A percentile compares a stretch with the other conserved stretches of the same genome.
Evolutionary conservation across 352 stramenopile species (phyloP).

Genomic region (Phytopythium kandeliae): DNA sequence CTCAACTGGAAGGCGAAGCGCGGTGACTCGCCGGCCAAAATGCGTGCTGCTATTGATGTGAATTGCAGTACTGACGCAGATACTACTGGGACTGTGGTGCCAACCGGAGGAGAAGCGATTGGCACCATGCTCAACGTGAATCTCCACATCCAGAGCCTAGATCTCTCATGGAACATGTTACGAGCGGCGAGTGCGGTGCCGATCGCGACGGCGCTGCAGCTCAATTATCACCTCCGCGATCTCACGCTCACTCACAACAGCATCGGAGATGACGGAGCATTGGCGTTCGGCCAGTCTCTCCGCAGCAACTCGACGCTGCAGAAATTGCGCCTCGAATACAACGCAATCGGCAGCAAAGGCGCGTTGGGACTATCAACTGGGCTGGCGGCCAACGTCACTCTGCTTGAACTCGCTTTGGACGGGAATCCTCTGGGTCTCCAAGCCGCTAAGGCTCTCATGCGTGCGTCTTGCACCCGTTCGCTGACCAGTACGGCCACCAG

Average conservation of each 20-base stretch:
- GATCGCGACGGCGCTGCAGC: conserved; percentile 43
- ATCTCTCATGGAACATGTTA: conserved; percentile 86
- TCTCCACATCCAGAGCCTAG: conserved; percentile 52
- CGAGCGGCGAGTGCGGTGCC: conserved; percentile 25
- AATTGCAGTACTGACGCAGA: background rate
- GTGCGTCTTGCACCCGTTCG: conserved; percentile 35
- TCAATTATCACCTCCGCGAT: conserved; percentile 61
- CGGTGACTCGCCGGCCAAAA: background rate
- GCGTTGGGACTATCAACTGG: conserved; percentile 49
- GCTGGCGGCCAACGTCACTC: conserved; percentile 35
- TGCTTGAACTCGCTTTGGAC: conserved; percentile 46
- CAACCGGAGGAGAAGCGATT: conserved; percentile 57
- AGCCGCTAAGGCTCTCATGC: conserved; percentile 48
- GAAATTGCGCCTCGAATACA: conserved; percentile 54
- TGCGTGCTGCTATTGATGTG: background rate
- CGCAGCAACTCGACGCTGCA: conserved; percentile 37
- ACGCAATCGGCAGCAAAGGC: conserved; percentile 50
- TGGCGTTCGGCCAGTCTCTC: conserved; percentile 50
- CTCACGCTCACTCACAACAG: conserved; percentile 66
- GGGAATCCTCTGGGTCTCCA: conserved; percentile 56
- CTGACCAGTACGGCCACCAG: conserved; percentile 2
- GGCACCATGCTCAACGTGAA: conserved; percentile 82
- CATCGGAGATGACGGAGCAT: conserved; percentile 44
- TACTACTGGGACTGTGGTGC: background rate
- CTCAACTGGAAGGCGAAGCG: background rate